These are phyloP conservation scores for Phaeosphaeria sp. DNA, from an alignment of 2,329 filamentous ascomycete species.

Conservation along the genomic window DNA sequence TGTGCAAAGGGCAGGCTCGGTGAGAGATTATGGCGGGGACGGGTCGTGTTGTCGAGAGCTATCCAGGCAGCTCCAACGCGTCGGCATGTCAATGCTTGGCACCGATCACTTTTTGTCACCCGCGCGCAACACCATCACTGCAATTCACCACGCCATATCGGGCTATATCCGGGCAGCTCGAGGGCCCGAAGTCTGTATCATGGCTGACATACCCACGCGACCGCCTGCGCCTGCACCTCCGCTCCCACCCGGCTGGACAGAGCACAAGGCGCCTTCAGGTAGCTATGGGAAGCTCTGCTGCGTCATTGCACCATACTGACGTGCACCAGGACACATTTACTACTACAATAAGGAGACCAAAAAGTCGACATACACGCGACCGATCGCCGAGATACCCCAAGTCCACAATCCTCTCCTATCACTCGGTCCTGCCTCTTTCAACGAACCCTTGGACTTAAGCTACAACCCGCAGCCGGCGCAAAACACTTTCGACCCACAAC, in stretches of 20 bases:
- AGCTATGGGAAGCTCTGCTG: slow-evolving; percentile 22
- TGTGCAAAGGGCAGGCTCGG: slow-evolving; percentile 13
- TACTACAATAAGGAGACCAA: slow-evolving; percentile 86
- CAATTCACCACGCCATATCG: background rate
- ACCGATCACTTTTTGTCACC: slow-evolving; percentile 37
- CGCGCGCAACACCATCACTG: slow-evolving; percentile 21
- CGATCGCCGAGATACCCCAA: slow-evolving; percentile 44
- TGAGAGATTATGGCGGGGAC: slow-evolving; percentile 26
- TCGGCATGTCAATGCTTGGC: slow-evolving; percentile 34
- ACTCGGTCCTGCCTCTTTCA: slow-evolving; percentile 12
- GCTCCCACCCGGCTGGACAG: slow-evolving; percentile 85
- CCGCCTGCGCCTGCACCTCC: slow-evolving; percentile 56
- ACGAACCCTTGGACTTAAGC: slow-evolving; percentile 6
- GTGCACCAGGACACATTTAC: slow-evolving; percentile 73
- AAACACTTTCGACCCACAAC: slow-evolving; percentile 45
- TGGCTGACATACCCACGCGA: slow-evolving; percentile 40
- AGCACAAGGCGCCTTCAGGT: slow-evolving; percentile 86
- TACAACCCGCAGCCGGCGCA: slow-evolving; percentile 52
- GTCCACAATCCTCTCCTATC: slow-evolving; percentile 4
- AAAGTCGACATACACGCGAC: slow-evolving; percentile 85
- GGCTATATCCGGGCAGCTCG: background rate
- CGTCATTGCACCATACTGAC: slow-evolving; percentile 26
- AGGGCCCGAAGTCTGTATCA: slow-evolving; percentile 11
- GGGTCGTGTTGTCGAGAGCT: slow-evolving; percentile 38
- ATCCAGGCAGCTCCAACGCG: slow-evolving; percentile 49